A percentile compares a stretch with the other conserved stretches of the same genome.
Evolutionary conservation across 331 rosid species (phyloP).

Genomic region (Spiraea crenata): DNA sequence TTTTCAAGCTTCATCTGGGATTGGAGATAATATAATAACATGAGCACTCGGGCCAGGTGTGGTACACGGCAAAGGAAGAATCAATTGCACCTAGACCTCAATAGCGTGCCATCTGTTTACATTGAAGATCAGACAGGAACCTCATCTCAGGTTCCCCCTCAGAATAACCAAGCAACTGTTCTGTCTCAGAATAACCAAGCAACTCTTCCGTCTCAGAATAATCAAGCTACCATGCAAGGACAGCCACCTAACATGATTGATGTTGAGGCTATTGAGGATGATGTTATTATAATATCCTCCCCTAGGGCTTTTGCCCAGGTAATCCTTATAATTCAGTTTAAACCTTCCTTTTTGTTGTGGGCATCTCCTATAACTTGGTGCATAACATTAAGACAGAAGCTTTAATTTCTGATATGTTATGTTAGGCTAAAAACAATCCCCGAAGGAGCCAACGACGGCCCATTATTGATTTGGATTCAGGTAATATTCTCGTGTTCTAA

Average conservation of each 20-base stretch:
- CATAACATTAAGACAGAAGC: background rate
- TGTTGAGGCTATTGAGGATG: slow-evolving; percentile 85
- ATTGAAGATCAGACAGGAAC: slow-evolving; percentile 65
- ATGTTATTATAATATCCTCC: slow-evolving; percentile 73
- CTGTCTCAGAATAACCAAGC: slow-evolving; percentile 19
- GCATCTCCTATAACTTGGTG: slow-evolving; percentile 4
- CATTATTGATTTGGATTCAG: slow-evolving; percentile 73
- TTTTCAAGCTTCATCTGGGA: slow-evolving; percentile 12
- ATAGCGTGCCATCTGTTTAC: slow-evolving; percentile 52
- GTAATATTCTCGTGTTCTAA: slow-evolving; percentile 32
- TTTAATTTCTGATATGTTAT: slow-evolving; percentile 14
- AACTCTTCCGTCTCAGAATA: slow-evolving; percentile 24
- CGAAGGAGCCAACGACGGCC: slow-evolving; percentile 55
- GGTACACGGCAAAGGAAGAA: slow-evolving; percentile 52
- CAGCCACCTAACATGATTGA: slow-evolving; percentile 49
- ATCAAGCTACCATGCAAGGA: slow-evolving; percentile 34
- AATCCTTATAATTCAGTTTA: slow-evolving; percentile 7
- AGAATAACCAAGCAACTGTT: slow-evolving; percentile 26
- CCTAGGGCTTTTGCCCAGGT: slow-evolving; percentile 89
- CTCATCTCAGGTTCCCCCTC: slow-evolving; percentile 42
- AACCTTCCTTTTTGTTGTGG: slow-evolving; percentile 9
- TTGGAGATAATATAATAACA: slow-evolving; percentile 11
- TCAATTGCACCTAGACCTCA: slow-evolving; percentile 63
- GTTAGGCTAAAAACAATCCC: slow-evolving; percentile 75
- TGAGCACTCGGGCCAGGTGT: slow-evolving; percentile 50